Evolutionary conservation across 352 stramenopile genomes (phyloP).

Genomic region (Peronosclerospora sorghi): DNA sequence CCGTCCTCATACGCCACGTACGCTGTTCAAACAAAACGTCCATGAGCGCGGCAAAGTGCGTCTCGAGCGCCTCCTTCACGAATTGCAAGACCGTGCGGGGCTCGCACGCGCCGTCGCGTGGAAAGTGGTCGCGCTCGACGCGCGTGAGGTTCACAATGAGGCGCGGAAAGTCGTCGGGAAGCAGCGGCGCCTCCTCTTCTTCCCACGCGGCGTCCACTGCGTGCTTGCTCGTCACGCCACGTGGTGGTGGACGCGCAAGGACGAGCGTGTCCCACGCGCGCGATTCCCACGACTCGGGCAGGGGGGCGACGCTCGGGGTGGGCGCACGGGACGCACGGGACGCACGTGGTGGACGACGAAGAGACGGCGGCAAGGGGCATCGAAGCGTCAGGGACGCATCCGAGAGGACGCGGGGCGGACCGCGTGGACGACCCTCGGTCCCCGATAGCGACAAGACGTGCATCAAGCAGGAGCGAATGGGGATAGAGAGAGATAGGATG

Average conservation of each 20-base stretch:
- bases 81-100: constrained; percentile 29
- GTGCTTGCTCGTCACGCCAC: neutral
- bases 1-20: too few relatives aligned
- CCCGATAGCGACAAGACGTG: constrained; percentile 31
- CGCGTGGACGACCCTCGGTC: constrained; percentile 1
- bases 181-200: constrained; percentile 5
- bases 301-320: neutral
- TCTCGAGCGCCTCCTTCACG: constrained; percentile 38
- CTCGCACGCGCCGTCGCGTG: constrained; percentile 12
- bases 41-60: constrained; percentile 46
- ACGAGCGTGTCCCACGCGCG: constrained; percentile 25
- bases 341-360: too few relatives aligned
- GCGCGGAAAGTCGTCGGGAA: constrained; percentile 61
- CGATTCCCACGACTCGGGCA: constrained; percentile 31
- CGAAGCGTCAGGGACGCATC: constrained; percentile 38
- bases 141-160: constrained; percentile 58
- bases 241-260: neutral
- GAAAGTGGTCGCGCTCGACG: constrained; percentile 44
- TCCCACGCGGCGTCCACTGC: constrained; percentile 28
- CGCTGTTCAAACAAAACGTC: constrained; percentile 64
- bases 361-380: constrained; percentile 30
- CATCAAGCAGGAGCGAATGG: too few relatives aligned
- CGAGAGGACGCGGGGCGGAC: constrained; percentile 17
- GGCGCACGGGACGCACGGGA: too few relatives aligned
- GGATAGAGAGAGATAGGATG: too few relatives aligned